A percentile compares a stretch with the other conserved stretches of the same genome.
These are phyloP conservation scores for Salix purpurea DNA, from an alignment of 345 rosid species.

Conservation along the genomic window DNA sequence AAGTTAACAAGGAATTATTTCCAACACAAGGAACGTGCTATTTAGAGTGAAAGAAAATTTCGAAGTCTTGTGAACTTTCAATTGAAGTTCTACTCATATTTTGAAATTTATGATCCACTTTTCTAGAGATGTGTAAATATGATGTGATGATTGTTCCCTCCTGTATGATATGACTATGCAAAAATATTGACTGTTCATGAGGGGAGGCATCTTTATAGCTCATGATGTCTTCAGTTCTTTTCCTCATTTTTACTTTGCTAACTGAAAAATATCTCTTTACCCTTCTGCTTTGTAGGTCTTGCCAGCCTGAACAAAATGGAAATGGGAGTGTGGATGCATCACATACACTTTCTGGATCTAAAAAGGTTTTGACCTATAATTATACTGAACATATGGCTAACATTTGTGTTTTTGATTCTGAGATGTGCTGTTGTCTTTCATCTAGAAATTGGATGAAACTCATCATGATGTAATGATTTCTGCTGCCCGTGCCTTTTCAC, in stretches of 20 bases:
- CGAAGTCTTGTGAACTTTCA: background rate
- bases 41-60: background rate
- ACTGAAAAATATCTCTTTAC: constrained; percentile 7
- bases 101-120: background rate
- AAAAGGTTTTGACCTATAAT: constrained; percentile 51
- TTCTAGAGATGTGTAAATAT: background rate
- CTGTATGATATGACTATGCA: background rate
- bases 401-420: background rate
- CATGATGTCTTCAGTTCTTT: background rate
- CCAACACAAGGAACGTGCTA: background rate
- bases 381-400: background rate
- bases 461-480: background rate
- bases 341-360: constrained; percentile 32
- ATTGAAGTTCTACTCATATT: background rate
- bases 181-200: background rate
- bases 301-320: constrained; percentile 36
- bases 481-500: background rate
- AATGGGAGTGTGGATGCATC: constrained; percentile 37
- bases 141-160: background rate
- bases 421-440: background rate
- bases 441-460: background rate
- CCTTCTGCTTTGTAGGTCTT: constrained; percentile 35
- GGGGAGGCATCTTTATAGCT: constrained; percentile 1
- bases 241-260: constrained; percentile 1
- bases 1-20: background rate